Percentiles rank a stretch among this genome's conserved stretches.
Evolutionary conservation across 129 eudicot species (phyloP).

Genomic region (Erigeron canadensis): DNA sequence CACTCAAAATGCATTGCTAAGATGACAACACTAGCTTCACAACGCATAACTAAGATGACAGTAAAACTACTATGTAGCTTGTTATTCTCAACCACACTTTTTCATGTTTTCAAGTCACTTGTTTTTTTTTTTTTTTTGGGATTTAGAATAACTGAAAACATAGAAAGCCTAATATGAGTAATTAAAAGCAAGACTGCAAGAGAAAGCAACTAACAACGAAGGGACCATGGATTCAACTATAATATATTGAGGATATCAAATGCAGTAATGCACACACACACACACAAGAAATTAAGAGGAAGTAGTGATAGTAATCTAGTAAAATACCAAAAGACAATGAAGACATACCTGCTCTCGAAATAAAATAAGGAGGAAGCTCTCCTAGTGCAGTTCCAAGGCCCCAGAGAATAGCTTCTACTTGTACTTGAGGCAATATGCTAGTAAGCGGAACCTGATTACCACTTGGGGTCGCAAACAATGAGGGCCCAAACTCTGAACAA

Average conservation of each 20-base stretch:
- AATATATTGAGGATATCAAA: not conserved
- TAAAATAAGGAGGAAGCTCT: conserved; percentile 97
- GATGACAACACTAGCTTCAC: too few species aligned
- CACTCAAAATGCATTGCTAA: too few species aligned
- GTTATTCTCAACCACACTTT: not conserved
- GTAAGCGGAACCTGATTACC: conserved; percentile 74
- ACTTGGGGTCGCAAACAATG: conserved; percentile 47
- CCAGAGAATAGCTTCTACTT: conserved; percentile 90
- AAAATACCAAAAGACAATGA: not conserved
- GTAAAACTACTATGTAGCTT: not conserved
- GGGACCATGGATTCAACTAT: not conserved
- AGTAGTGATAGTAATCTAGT: not conserved
- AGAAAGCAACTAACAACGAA: not conserved
- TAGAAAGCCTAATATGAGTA: not conserved
- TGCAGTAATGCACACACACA: not conserved
- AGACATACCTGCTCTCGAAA: conserved; percentile 86
- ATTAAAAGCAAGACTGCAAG: not conserved
- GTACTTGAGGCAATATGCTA: conserved; percentile 89
- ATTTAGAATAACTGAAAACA: not conserved
- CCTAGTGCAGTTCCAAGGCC: conserved; percentile 97
- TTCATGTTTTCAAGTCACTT: too few species aligned
- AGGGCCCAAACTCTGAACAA: conserved; percentile 87
- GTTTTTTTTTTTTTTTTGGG: not conserved
- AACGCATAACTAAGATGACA: too few species aligned
- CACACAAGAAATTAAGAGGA: not conserved